Base-by-base conservation (phyloP, 2,329 filamentous ascomycete genomes). In the Hypoxylon sp. region DNA sequence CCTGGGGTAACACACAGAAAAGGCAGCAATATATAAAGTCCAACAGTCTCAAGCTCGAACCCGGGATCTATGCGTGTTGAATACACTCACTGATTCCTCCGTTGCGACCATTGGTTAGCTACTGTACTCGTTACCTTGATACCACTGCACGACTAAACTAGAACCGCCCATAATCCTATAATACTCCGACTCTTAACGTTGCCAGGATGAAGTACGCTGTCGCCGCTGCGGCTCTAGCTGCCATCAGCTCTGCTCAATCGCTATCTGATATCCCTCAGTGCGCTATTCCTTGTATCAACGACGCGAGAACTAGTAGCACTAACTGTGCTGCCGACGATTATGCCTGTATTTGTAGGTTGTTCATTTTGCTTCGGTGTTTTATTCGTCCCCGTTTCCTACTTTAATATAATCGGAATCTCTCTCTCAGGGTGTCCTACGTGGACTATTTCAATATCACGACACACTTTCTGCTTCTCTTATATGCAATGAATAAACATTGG, bases 191-290 rank as follows among this genome's bases (percentile, higher is more conserved):
- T 45, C 9, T 21, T 21, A 28, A 48, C 25, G 61, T 56, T 59
- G 45, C 9, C 68, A 76, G 68, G 6, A 76, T 76, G 74, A 75
- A 73, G 70, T 76, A 71, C 70, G 19, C 63, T 41, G 46, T 72
- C 63, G 66, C 67, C 46, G 55, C 58, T 58, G 43, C 69, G 56
- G 73, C 69, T 45, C 43, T 76, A 30, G 65, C 64, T 38, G 66
- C 72, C 45, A 30, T 58, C 34, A 72, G 62, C 32, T 71, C 71
- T 46, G 68, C 74, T 43, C 74, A 76, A 68, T 67, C 62, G 7
- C 51, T 73, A n/a, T 67, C 67, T 0, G 68, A 68, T 17, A 73
- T 75, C 46, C 74, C 74, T 1, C 7, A 61, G 6, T 76, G 74
- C 36, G 74, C 74, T 19, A 2, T 67, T 3, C 60, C 72, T 45